A percentile compares a stretch with the other conserved stretches of the same genome.
Evolutionary conservation across 139 green algal genomes (phyloP).

Genomic region (Spirogloea muscicola): DNA sequence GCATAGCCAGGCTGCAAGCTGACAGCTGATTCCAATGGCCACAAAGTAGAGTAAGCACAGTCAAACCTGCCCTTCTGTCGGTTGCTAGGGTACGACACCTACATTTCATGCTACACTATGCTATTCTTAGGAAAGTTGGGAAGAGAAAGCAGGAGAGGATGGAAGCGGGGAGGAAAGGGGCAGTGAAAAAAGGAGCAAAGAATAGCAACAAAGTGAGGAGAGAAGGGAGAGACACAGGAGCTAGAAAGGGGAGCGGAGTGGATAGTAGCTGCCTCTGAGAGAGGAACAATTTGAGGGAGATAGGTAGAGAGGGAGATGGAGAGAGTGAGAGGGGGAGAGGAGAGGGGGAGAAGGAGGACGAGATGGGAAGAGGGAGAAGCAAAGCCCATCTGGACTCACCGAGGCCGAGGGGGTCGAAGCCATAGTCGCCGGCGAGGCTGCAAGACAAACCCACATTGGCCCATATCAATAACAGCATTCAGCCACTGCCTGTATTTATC

Average conservation of each 20-base stretch:
- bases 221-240: too few species aligned
- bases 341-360: conserved; percentile 8
- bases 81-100: conserved; percentile 33
- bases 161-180: not conserved
- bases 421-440: conserved; percentile 54
- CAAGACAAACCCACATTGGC: conserved; percentile 9
- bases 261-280: too few species aligned
- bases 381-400: conserved; percentile 45
- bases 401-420: conserved; percentile 56
- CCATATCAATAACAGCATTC: not conserved
- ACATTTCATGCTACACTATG: not conserved
- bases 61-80: conserved; percentile 57
- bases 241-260: too few species aligned
- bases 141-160: not conserved
- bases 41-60: conserved; percentile 45
- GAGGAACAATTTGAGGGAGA: not conserved
- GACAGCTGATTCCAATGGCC: not conserved
- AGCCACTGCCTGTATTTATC: not conserved
- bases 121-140: not conserved
- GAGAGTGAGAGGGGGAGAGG: not conserved
- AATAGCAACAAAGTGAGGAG: conserved; percentile 7
- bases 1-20: too few species aligned
- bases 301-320: not conserved
- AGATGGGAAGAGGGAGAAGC: too few species aligned
- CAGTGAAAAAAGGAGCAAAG: conserved; percentile 15